Evolutionary conservation across 345 rosid genomes (phyloP), one percentile per base, ranked within the genome.

Genomic region (Luvunga scandens): DNA sequence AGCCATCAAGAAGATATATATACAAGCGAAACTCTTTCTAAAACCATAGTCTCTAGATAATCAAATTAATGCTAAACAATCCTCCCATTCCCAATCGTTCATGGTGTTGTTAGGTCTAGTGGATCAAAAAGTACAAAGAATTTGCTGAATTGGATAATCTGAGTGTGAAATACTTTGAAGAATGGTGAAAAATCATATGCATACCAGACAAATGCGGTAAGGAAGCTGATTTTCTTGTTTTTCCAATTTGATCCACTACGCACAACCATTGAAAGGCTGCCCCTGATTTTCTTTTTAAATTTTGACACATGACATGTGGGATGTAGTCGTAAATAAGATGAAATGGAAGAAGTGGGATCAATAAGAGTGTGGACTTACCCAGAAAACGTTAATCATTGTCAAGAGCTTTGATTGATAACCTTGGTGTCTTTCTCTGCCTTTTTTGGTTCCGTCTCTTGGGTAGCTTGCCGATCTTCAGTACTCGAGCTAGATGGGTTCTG

Each of bases 401-500:
- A 80, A 0, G 68, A 77, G 80, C 80, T 61, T 45, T 66, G 31
- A n/a, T 2, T 19, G 13, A 6, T 56, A 9, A 79, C 73, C 1
- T 59, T 65, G 67, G 78, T 82, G 75, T 69, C 75, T 81, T 79
- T 79, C 78, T 81, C 82, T 39, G 48, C 64, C 79, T 78, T 86
- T 16, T 31, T 70, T 38, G 76, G 59, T 59, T 89, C 89, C 36
- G 73, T 84, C 86, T 89, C 92, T 45, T 81, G 83, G 45, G 92
- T 86, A 34, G 69, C 82, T n/a, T 65, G 90, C 55, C 71, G 83
- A 25, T 84, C 93, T 81, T 90, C 97, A 1, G 89, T 89, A 84
- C 90, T 91, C 25, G 96, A 89, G 73, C 86, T 86, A 36, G 90
- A 91, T 57, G 88, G 90, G 65, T 87, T 78, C 56, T 69, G 80